Percentiles rank a stretch among this genome's conserved stretches.
Evolutionary conservation across 1,284 basidiomycete genomes (phyloP).

Genomic region (Taiwanofungus camphoratus): DNA sequence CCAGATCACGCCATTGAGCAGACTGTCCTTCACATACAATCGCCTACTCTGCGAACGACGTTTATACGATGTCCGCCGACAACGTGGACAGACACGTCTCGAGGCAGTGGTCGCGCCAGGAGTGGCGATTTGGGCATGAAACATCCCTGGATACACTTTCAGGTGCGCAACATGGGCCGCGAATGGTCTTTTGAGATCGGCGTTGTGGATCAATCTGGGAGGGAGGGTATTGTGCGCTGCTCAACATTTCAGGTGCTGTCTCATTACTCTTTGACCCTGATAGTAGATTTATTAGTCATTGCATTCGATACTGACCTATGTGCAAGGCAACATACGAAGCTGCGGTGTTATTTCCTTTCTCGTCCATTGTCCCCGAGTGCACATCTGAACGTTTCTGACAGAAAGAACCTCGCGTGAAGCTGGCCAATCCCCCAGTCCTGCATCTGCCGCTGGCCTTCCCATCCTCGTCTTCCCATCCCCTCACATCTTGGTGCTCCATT

Average conservation of each 20-base stretch:
- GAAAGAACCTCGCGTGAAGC: conserved; percentile 53
- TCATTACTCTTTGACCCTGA: conserved; percentile 11
- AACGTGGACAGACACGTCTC: neutral
- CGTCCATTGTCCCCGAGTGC: conserved; percentile 2
- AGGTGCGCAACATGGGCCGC: conserved; percentile 62
- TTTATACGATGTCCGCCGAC: conserved; percentile 60
- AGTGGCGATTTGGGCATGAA: conserved; percentile 52
- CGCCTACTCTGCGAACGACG: conserved; percentile 62
- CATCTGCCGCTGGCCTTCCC: conserved; percentile 74
- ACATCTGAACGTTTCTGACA: conserved; percentile 24
- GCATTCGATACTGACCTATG: neutral
- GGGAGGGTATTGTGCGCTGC: conserved; percentile 58
- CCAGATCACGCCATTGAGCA: conserved; percentile 46
- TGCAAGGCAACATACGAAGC: neutral
- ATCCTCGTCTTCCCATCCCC: conserved; percentile 38
- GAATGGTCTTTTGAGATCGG: conserved; percentile 78
- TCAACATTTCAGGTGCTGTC: conserved; percentile 76
- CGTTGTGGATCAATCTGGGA: conserved; percentile 56
- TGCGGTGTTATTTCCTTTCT: neutral
- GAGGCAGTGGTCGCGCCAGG: neutral
- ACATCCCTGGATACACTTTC: conserved; percentile 71
- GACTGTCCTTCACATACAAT: conserved; percentile 80
- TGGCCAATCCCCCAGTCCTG: conserved; percentile 43
- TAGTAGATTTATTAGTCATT: neutral
- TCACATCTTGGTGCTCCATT: conserved; percentile 73